Conservation (phyloP, 2,329 filamentous ascomycete genomes). For the Cladosporium colombiae region DNA sequence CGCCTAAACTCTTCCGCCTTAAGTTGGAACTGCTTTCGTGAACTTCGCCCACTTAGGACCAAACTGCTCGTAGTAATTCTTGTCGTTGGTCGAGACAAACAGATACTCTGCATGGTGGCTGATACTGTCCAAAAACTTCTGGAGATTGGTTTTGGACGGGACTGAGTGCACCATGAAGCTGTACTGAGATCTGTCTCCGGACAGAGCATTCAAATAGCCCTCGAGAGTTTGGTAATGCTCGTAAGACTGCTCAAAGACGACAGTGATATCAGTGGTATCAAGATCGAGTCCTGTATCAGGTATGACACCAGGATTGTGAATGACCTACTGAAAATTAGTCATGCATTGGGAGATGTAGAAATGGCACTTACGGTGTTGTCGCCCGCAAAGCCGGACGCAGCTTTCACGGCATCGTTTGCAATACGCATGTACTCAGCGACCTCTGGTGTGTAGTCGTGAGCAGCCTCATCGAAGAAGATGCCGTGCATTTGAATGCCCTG, state of each 20-base stretch:
- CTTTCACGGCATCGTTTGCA: constrained; percentile 25
- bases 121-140: constrained; percentile 22
- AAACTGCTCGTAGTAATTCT: constrained; percentile 23
- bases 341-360: background rate
- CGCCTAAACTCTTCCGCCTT: background rate
- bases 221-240: constrained; percentile 18
- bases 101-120: constrained; percentile 23
- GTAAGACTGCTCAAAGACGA: constrained; percentile 28
- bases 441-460: constrained; percentile 21
- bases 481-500: constrained; percentile 25
- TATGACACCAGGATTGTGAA: constrained; percentile 29
- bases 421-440: constrained; percentile 19
- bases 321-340: constrained; percentile 22
- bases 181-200: constrained; percentile 22
- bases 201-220: constrained; percentile 19
- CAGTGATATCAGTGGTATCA: constrained; percentile 27
- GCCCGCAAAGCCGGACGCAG: constrained; percentile 21
- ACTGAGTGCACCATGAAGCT: constrained; percentile 28
- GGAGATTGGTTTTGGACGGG: constrained; percentile 22
- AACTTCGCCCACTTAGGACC: constrained; percentile 25
- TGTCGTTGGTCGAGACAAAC: constrained; percentile 24
- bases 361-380: constrained; percentile 22
- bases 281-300: constrained; percentile 22
- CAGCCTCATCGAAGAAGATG: constrained; percentile 34
- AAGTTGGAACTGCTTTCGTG: constrained; percentile 19